Base-by-base conservation (phyloP, 345 rosid species). In the Eutrema heterophyllum region DNA sequence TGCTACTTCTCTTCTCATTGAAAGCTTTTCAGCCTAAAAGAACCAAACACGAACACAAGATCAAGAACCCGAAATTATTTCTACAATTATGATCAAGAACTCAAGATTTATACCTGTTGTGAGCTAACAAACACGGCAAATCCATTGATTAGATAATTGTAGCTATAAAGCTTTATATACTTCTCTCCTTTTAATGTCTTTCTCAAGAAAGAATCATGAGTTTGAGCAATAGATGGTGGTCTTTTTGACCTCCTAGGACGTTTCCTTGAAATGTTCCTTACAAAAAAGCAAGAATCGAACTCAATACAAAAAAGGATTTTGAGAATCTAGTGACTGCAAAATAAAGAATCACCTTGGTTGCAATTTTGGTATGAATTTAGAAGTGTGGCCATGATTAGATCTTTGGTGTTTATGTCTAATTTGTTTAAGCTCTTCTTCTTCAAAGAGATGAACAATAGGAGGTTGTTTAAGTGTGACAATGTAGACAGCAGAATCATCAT, bases 161-260 rank as follows among this genome's bases (percentile, higher is more conserved):
- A 94, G 80, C 98, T 94, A 81, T 94, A 91, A 64, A 94, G 86
- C 88, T 94, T 94, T 76, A 91, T 78, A 76, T 89, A 94, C 32
- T 85, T 94, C 82, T 86, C 90, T 70, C 96, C 92, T 79, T 79
- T 86, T 68, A 94, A 66, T 29, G 54, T 81, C 77, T 81, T 87
- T 83, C 81, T 88, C 82, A 94, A 81, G 68, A 94, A 75, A 45
- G 95, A 86, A 69, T 94, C 92, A 77, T 94, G 98, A 80, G 80
- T 83, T 74, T 91, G 85, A 69, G 89, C 64, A 64, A 86, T 75
- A 64, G 85, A 86, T 15, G 93, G 85, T 36, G 91, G 89, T 33
- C 74, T 64, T 18, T 76, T 65, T 18, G 62, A 69, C 43, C 45
- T 76, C 75, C 81, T 70, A 50, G 69, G 81, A 73, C 79, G 68